Percentiles rank a stretch among this genome's conserved stretches.
Conservation (phyloP, 148 eudicot species). For the Diospyros kaki region DNA sequence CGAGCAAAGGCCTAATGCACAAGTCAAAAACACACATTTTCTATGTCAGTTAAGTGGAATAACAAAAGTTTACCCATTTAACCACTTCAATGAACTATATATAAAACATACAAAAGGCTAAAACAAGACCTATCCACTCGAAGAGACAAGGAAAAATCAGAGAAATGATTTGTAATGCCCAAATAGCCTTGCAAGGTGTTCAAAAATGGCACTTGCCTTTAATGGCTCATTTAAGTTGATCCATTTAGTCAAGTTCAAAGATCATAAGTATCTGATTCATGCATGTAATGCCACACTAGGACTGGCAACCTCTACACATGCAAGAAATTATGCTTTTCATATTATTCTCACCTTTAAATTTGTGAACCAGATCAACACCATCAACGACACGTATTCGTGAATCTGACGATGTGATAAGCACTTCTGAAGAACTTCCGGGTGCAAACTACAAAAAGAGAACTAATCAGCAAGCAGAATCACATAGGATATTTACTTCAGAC, state of each 20-base stretch:
- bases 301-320: background rate
- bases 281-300: background rate
- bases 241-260: conserved; percentile 5
- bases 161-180: background rate
- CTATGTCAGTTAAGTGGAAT: no score
- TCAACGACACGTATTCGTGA: conserved; percentile 76
- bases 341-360: conserved; percentile 62
- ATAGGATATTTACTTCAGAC: background rate
- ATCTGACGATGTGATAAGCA: conserved; percentile 85
- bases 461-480: conserved; percentile 17
- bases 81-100: no score
- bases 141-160: background rate
- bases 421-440: conserved; percentile 78
- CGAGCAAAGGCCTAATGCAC: background rate
- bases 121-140: background rate
- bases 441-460: conserved; percentile 56
- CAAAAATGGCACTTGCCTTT: background rate
- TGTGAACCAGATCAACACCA: conserved; percentile 62
- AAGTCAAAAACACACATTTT: background rate
- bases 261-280: background rate
- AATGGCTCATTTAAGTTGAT: background rate
- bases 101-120: background rate
- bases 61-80: no score
- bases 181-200: background rate
- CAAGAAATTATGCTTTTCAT: conserved; percentile 17